phyloP scores from a whole-genome alignment of 371 early-diverging fungal genomes.

The Homolaphlyctis polyrhiza region DNA sequence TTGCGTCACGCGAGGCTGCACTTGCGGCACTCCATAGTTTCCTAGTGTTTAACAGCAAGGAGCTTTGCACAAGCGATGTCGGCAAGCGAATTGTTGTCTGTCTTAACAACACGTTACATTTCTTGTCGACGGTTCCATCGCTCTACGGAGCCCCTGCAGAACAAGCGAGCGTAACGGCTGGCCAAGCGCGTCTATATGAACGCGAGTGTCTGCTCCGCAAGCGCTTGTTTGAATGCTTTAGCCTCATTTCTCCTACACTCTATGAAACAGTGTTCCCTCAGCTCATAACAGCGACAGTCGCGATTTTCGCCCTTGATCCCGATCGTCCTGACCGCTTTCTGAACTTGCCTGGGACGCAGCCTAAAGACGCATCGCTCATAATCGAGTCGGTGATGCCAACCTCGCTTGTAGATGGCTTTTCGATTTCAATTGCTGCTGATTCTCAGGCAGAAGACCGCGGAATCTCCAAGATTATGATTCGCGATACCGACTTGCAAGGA shows the following conservation, averaged over 20 bases:
- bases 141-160: conserved; percentile 1
- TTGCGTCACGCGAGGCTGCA: conserved; percentile 66
- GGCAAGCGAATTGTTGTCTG: conserved; percentile 75
- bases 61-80: conserved; percentile 67
- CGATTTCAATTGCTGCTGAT: conserved; percentile 14
- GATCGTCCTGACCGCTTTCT: conserved; percentile 15
- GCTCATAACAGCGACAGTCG: conserved; percentile 37
- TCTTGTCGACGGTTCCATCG: conserved; percentile 54
- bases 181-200: conserved; percentile 38
- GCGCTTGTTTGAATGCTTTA: conserved; percentile 72
- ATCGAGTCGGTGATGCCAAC: conserved; percentile 5
- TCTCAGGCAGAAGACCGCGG: conserved; percentile 26
- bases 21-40: conserved; percentile 69
- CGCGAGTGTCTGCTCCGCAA: conserved; percentile 57
- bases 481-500: conserved; percentile 27
- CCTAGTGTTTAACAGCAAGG: conserved; percentile 60
- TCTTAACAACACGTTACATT: conserved; percentile 69
- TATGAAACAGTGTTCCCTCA: conserved; percentile 61
- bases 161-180: neutral
- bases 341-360: neutral
- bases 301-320: conserved; percentile 49
- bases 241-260: conserved; percentile 56
- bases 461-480: conserved; percentile 12
- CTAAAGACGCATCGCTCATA: conserved; percentile 2
- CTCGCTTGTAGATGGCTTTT: conserved; percentile 1